These are phyloP conservation scores for Strigomonas galati DNA, from an alignment of 208 protist genomes.

Conservation along the genomic window DNA sequence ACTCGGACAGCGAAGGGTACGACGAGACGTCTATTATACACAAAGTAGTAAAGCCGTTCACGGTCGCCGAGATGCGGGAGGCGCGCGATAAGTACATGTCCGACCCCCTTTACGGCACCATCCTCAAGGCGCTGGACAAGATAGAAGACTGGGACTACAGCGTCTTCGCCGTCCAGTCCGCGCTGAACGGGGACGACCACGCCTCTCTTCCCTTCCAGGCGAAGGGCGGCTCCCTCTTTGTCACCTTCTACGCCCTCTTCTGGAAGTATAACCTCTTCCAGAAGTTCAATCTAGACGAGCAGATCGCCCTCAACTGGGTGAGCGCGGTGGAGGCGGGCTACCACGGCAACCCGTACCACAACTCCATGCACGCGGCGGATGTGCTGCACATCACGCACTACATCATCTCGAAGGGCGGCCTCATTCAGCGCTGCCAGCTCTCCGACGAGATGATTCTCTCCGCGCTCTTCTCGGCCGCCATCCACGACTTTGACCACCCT, in stretches of 20 bases:
- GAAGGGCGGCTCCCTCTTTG: constrained; percentile 76
- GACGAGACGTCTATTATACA: constrained; percentile 41
- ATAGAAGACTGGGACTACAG: constrained; percentile 88
- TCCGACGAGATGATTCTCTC: constrained; percentile 86
- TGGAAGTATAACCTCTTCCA: constrained; percentile 78
- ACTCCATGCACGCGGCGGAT: constrained; percentile 92
- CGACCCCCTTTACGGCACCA: constrained; percentile 26
- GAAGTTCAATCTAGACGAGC: constrained; percentile 92
- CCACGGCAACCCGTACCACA: constrained; percentile 91
- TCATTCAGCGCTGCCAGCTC: constrained; percentile 68
- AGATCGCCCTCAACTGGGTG: constrained; percentile 87
- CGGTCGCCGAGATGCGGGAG: constrained; percentile 36
- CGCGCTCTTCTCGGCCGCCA: constrained; percentile 87
- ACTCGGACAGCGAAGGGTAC: constrained; percentile 28
- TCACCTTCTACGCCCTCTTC: constrained; percentile 86
- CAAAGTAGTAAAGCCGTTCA: constrained; percentile 67
- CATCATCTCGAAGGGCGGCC: constrained; percentile 71
- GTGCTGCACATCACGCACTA: constrained; percentile 89
- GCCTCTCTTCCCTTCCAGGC: constrained; percentile 50
- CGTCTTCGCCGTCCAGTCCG: constrained; percentile 76
- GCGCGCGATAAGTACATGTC: constrained; percentile 31
- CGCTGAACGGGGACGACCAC: constrained; percentile 79
- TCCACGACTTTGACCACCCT: constrained; percentile 97
- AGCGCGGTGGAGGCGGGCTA: constrained; percentile 89
- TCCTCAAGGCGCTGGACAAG: constrained; percentile 68